Base-by-base conservation (phyloP, 192 early-diverging fungal genomes). In the Coemansia sp. region DNA sequence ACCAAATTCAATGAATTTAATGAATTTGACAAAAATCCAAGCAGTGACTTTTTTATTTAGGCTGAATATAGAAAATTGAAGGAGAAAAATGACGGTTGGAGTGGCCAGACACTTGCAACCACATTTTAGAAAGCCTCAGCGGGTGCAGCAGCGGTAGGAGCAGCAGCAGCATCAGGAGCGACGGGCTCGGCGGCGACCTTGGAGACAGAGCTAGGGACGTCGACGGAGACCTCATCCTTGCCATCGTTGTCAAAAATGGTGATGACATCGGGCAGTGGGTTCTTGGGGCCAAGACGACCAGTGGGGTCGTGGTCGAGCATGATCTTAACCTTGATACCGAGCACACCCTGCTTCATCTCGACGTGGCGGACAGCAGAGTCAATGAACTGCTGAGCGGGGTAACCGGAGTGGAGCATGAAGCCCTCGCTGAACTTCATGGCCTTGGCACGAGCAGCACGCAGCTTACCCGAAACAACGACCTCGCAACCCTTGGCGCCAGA, bases 281-380 rank as follows among this genome's bases (percentile, higher is more conserved):
- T 94, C 89, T 93, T 96, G 85, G 94, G 94, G 66, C 97, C 97
- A 64, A 85, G 72, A 75, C 89, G 93, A 75, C 97, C 97, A 68
- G 87, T 91, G 56, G 93, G 94, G 84, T 99, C 97, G 75, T 83
- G 89, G 61, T 92, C 92, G 68, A 93, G 87, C 96, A 98, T 98
- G 76, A 99, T 99, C 93, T 99, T 99, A 84, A 99, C 97, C 90
- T 96, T 95, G 88, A 99, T 92, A 85, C 97, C 97, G 59, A 99
- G 84, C 61, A 99, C 95, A 87, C 97, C 97, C 85, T 99, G 97
- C 77, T 94, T 90, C 81, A 99, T 89, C 67, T 96, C 86, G 66
- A 99, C 97, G 92, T 96, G 95, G 72, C 97, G 93, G 67, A 94
- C 91, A 58, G 97, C 95, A 55, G 87, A 85, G 88, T 97, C 94